Conservation (phyloP, 805 yeast species). For the Teunomyces kruisii region DNA sequence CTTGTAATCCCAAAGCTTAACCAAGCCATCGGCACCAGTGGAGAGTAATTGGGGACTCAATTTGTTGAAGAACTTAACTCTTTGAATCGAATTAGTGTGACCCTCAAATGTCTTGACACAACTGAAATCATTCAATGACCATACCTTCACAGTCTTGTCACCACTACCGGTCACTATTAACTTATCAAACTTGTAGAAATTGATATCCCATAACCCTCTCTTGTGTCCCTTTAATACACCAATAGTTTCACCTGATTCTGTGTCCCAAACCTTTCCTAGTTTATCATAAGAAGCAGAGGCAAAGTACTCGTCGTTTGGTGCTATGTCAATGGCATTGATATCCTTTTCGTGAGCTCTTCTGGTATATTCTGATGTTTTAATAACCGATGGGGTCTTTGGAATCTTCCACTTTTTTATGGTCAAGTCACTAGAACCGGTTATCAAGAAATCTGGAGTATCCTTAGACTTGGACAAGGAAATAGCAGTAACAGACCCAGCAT, state of each 20-base stretch:
- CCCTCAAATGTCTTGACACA: constrained; percentile 89
- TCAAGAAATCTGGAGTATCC: constrained; percentile 58
- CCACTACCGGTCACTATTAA: constrained; percentile 83
- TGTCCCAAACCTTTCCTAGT: constrained; percentile 85
- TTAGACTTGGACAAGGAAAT: constrained; percentile 67
- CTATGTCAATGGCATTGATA: constrained; percentile 81
- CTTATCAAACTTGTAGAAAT: constrained; percentile 78
- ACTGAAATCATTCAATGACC: constrained; percentile 79
- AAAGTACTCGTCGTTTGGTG: constrained; percentile 86
- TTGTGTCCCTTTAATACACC: constrained; percentile 88
- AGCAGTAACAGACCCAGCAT: constrained; percentile 83
- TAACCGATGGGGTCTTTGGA: constrained; percentile 41
- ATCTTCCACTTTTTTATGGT: constrained; percentile 86
- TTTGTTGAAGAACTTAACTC: constrained; percentile 66
- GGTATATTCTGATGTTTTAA: constrained; percentile 76
- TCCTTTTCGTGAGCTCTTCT: constrained; percentile 97
- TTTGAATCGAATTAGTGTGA: constrained; percentile 88
- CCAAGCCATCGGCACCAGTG: constrained; percentile 92
- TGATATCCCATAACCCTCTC: constrained; percentile 92
- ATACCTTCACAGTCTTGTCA: constrained; percentile 83
- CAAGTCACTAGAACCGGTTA: constrained; percentile 84
- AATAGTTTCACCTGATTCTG: constrained; percentile 79
- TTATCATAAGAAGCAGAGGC: constrained; percentile 96
- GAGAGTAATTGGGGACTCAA: constrained; percentile 65
- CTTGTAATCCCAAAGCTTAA: constrained; percentile 84